These are phyloP conservation scores for Phytophthora foliorum DNA, from an alignment of 352 stramenopile species.

Conservation along the genomic window DNA sequence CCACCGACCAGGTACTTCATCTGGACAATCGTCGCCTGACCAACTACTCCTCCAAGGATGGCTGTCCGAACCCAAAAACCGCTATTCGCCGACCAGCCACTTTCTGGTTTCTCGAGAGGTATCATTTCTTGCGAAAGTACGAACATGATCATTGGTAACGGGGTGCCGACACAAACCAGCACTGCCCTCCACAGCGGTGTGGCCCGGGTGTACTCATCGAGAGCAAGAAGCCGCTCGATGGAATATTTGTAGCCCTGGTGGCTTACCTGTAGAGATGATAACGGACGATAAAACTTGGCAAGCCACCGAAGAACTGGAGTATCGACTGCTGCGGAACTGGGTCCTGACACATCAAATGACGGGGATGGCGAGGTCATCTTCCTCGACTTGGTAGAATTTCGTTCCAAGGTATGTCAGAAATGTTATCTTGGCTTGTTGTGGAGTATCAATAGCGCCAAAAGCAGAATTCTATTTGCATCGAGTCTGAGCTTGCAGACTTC, in stretches of 20 bases:
- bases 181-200: conserved; percentile 8
- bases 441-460: conserved; percentile 7
- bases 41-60: no score
- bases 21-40: no score
- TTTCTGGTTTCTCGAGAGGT: no score
- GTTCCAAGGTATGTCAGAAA: no score
- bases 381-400: not conserved
- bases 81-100: no score
- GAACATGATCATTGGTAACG: conserved; percentile 23
- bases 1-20: no score
- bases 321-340: no score
- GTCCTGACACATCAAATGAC: not conserved
- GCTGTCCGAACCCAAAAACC: no score
- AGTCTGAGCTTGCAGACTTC: not conserved
- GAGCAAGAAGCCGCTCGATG: conserved; percentile 21
- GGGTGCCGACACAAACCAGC: conserved; percentile 22
- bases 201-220: conserved; percentile 26
- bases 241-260: conserved; percentile 28
- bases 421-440: not conserved
- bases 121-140: conserved; percentile 21
- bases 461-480: conserved; percentile 22
- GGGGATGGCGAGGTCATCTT: not conserved
- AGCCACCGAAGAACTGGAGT: no score
- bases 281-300: no score
- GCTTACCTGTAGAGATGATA: conserved; percentile 16